phyloP scores from a whole-genome alignment of 1,284 basidiomycete species.

The Puccinia coronata region DNA sequence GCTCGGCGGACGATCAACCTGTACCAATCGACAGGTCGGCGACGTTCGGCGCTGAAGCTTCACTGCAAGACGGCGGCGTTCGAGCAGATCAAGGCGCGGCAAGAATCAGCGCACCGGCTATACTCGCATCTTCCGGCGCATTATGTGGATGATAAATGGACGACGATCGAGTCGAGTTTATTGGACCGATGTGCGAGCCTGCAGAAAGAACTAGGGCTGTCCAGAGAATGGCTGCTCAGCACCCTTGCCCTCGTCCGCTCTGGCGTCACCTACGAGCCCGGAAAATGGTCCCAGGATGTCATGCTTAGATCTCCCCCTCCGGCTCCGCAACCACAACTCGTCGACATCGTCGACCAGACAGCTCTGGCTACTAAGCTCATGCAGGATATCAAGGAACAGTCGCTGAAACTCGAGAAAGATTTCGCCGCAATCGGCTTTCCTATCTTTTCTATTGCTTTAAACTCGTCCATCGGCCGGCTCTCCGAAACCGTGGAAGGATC shows the following conservation, averaged over 20 bases:
- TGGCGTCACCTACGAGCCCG: constrained; percentile 51
- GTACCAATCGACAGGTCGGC: constrained; percentile 75
- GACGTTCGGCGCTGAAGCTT: constrained; percentile 78
- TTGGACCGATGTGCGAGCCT: constrained; percentile 51
- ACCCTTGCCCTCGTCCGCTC: constrained; percentile 55
- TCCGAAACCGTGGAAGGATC: constrained; percentile 67
- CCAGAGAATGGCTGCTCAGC: constrained; percentile 54
- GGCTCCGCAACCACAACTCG: neutral
- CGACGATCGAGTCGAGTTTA: constrained; percentile 51
- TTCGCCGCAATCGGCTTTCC: constrained; percentile 70
- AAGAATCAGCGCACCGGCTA: constrained; percentile 67
- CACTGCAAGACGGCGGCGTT: constrained; percentile 81
- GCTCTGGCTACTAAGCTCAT: constrained; percentile 64
- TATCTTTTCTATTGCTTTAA: constrained; percentile 65
- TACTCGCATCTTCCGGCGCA: constrained; percentile 77
- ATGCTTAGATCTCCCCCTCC: constrained; percentile 21
- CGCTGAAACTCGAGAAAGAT: constrained; percentile 66
- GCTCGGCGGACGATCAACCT: constrained; percentile 79
- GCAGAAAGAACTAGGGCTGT: constrained; percentile 53
- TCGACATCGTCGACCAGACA: neutral
- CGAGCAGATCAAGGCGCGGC: constrained; percentile 74
- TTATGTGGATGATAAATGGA: constrained; percentile 65
- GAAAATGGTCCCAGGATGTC: constrained; percentile 52
- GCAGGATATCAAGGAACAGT: constrained; percentile 63
- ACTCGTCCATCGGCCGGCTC: constrained; percentile 60